Base-by-base conservation (phyloP, 345 rosid genomes). In the Arabidopsis suecica region DNA sequence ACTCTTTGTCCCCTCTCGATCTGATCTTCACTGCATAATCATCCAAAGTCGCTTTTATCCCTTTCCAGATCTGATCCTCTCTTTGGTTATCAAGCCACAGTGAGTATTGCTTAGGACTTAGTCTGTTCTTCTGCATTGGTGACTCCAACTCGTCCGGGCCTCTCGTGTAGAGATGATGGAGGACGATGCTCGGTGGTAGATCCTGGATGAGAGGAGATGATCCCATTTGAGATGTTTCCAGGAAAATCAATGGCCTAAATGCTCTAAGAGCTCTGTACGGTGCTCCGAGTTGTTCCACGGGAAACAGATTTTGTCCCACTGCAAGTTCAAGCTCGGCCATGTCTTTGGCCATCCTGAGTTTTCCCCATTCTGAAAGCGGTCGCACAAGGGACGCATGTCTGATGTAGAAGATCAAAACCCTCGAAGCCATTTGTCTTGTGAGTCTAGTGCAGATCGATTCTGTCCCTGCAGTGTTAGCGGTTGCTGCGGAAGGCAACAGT, bases 251-350 rank as follows among this genome's bases (percentile, higher is more conserved):
- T 0, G 98, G 99, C 38, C 98, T 84, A 64, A 96, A 96, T 65
- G 99, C 97, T 70, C 99, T 84, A 53, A 96, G 97, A 55, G 99
- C 98, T 73, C 91, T 84, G 76, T 93, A 93, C 0, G 99, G 99
- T 34, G 95, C 83, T 60, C 99, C 96, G 6, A 96, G 95, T 71
- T 93, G 98, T 82, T 96, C 98, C n/a, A 93, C 97, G 2, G 97
- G 97, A 78, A 89, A 93, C 79, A 96, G 61, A 79, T 88, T 91
- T 81, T 96, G 98, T 64, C 99, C 93, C 51, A 96, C 97, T 6
- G 96, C 86, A 66, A 96, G 83, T 86, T 96, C 99, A 60, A 96
- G 84, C 86, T 96, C 99, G 7, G 99, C 99, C 99, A 96, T 96
- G 83, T 96, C 99, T 78, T 88, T 84, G 32, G 97, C 97, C 95